Evolutionary conservation across 2,329 filamentous ascomycete genomes (phyloP).

Genomic region (Pyricularia grisea): DNA sequence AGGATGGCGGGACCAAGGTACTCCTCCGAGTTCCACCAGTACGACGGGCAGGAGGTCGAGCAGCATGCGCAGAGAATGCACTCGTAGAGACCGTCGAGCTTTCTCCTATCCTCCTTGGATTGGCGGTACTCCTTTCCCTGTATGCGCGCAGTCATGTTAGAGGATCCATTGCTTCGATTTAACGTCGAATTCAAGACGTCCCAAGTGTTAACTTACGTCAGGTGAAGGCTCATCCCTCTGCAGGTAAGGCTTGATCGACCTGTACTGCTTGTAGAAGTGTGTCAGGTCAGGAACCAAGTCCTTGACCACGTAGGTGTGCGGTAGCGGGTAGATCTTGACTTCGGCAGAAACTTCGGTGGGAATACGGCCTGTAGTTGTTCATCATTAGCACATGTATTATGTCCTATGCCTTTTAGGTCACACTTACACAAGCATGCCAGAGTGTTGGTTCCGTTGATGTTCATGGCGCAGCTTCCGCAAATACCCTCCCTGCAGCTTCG

Average conservation of each 20-base stretch:
- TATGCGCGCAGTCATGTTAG: neutral
- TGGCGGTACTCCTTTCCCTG: constrained; percentile 91
- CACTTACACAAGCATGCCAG: constrained; percentile 90
- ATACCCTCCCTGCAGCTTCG: constrained; percentile 96
- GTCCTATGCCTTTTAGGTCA: neutral
- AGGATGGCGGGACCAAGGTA: constrained; percentile 96
- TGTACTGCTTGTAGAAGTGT: constrained; percentile 99
- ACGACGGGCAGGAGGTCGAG: constrained; percentile 97
- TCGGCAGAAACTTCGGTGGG: constrained; percentile 72
- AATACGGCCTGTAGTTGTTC: constrained; percentile 66
- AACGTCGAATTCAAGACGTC: neutral
- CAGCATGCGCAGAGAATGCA: constrained; percentile 99
- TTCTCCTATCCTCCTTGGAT: constrained; percentile 83
- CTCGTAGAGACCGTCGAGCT: constrained; percentile 97
- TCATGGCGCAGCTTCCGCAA: constrained; percentile 98
- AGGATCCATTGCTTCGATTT: neutral
- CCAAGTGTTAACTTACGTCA: constrained; percentile 52
- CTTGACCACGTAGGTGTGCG: constrained; percentile 98
- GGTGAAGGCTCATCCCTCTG: constrained; percentile 78
- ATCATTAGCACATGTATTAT: neutral
- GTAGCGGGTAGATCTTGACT: constrained; percentile 92
- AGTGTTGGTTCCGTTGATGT: constrained; percentile 98
- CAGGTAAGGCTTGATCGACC: constrained; percentile 97
- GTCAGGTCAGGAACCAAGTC: constrained; percentile 96
- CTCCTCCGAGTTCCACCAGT: constrained; percentile 99